phyloP scores from a whole-genome alignment of 2,329 filamentous ascomycete species.

The Penicillium sp. region DNA sequence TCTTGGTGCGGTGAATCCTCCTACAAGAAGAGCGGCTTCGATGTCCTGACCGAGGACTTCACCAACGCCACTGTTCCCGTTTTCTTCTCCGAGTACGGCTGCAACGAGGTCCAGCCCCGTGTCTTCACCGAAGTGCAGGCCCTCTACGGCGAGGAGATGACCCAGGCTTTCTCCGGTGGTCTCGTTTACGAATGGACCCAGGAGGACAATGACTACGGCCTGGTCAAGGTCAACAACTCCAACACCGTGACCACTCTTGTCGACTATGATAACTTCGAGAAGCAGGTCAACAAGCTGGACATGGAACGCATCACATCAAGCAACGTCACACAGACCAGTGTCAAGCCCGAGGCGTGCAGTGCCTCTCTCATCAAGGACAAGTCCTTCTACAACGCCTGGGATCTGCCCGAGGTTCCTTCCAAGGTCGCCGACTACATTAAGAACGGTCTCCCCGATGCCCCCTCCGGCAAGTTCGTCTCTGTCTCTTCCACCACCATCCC shows the following conservation, averaged over 20 bases:
- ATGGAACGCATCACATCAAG: constrained; percentile 57
- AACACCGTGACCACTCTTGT: constrained; percentile 50
- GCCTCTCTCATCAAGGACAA: constrained; percentile 55
- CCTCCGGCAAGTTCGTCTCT: constrained; percentile 55
- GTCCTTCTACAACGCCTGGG: constrained; percentile 70
- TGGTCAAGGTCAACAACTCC: constrained; percentile 55
- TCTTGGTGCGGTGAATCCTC: constrained; percentile 57
- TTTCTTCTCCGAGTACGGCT: constrained; percentile 61
- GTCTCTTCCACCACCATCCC: constrained; percentile 51
- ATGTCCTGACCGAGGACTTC: constrained; percentile 52
- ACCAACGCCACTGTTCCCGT: constrained; percentile 50
- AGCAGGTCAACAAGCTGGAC: constrained; percentile 67
- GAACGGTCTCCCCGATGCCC: constrained; percentile 60
- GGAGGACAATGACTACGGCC: constrained; percentile 43
- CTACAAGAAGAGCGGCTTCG: constrained; percentile 48
- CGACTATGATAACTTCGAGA: constrained; percentile 66
- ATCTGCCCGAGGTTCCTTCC: constrained; percentile 59
- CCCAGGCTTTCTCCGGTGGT: constrained; percentile 50
- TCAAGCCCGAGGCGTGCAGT: constrained; percentile 56
- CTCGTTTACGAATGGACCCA: constrained; percentile 45
- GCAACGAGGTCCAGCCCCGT: constrained; percentile 51
- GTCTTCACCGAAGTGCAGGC: constrained; percentile 53
- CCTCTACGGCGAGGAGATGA: constrained; percentile 54
- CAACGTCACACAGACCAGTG: constrained; percentile 49
- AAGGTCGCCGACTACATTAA: constrained; percentile 65